phyloP scores from a whole-genome alignment of 1,284 basidiomycete species.

The Ceratobasidium sp. region DNA sequence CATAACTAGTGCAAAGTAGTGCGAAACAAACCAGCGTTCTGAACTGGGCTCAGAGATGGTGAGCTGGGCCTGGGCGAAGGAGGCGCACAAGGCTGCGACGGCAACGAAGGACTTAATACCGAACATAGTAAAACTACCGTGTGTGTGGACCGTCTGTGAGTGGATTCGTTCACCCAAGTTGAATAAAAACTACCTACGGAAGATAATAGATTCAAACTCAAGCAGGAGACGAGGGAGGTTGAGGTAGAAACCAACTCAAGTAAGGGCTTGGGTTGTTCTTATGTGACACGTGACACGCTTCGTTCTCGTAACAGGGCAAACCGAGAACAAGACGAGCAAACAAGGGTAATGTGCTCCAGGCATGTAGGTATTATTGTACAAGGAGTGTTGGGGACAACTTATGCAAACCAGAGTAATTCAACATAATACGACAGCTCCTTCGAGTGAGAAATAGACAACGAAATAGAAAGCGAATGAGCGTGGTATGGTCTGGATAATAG shows the following conservation, averaged over 20 bases:
- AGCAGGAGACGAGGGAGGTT: conserved; percentile 1
- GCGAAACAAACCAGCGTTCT: conserved; percentile 21
- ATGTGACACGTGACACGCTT: conserved; percentile 1
- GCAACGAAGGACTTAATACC: conserved; percentile 10
- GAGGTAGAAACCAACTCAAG: background rate
- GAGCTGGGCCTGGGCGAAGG: conserved; percentile 26
- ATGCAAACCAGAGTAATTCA: conserved; percentile 45
- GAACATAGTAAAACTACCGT: conserved; percentile 4
- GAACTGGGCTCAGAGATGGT: conserved; percentile 38
- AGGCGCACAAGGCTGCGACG: conserved; percentile 19
- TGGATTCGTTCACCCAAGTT: too few relatives aligned
- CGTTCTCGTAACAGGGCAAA: background rate
- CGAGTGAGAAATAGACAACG: conserved; percentile 30
- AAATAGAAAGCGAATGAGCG: conserved; percentile 41
- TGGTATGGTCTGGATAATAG: conserved; percentile 27
- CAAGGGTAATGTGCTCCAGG: conserved; percentile 43
- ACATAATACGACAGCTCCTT: conserved; percentile 44
- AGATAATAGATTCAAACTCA: background rate
- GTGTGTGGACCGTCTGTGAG: background rate
- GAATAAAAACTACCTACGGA: background rate
- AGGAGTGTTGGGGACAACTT: conserved; percentile 36
- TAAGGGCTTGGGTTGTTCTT: background rate
- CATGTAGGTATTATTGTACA: conserved; percentile 45
- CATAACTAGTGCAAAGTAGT: background rate
- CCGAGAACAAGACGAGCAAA: conserved; percentile 11